Evolutionary conservation across 306 rosid genomes (phyloP), one percentile per base, ranked within the genome.

Genomic region (Rubus idaeus): DNA sequence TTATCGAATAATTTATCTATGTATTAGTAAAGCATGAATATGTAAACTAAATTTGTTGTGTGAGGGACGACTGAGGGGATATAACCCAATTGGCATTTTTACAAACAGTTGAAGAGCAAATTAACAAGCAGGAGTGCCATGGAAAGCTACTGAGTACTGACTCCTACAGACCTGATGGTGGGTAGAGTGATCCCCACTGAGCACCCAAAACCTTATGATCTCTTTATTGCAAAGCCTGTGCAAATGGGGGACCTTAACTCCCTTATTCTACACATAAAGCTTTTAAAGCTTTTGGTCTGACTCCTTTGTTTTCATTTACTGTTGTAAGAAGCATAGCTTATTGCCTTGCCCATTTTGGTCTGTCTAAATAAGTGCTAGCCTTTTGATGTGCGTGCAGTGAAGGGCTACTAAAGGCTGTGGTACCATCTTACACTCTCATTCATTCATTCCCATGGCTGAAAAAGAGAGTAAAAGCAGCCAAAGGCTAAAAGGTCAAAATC

Each of bases 151-250:
- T 69, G 70, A 79, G 55, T 51, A 62, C 70, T 58, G 65, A 60
- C 17, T 10, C 21, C 40, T 23, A 26, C 65, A 10, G 40, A 26
- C 65, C 40, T 60, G 65, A 23, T 13, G 74, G 49, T 41, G 5
- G 35, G 67, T 39, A 23, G 85, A 70, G 72, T 41, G 75, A 17
- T 41, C 78, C 87, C 83, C 83, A 79, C 79, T 77, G 65, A 50
- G 63, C 70, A 80, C 61, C 74, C 76, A 71, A 83, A 63, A 60
- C 67, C 51, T 41, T 72, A 63, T 52, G 79, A 84, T 26, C 67
- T 77, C 76, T 75, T 85, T 78, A 85, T 87, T 89, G 95, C 83
- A 80, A 73, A 37, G 83, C 93, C 88, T 77, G 88, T 77, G 85
- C 87, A 71, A 42, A 26, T 68, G 63, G 75, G 47, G 80, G 75